phyloP scores from a whole-genome alignment of 169 alveolate genomes.

The Cryptosporidium viatorum region DNA sequence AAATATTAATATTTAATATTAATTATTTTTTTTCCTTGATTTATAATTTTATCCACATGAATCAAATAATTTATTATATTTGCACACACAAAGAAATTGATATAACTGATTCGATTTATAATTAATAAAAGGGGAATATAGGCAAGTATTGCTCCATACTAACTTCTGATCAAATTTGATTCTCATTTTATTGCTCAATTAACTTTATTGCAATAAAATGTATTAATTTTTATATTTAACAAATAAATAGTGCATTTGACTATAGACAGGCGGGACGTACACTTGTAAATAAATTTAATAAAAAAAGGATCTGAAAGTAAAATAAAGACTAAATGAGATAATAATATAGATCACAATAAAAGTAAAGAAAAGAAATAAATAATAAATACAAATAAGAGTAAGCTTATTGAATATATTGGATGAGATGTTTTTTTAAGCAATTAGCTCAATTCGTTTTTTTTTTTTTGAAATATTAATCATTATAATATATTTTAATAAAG shows the following conservation, averaged over 20 bases:
- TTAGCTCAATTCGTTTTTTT: too few species aligned
- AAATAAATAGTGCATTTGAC: slow-evolving; percentile 11
- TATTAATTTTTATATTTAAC: not conserved
- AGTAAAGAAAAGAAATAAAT: not conserved
- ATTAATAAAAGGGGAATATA: too few species aligned
- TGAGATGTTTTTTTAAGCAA: slow-evolving; percentile 3
- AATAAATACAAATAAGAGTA: not conserved
- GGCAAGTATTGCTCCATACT: not conserved
- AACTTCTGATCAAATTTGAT: too few species aligned
- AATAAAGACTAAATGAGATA: not conserved
- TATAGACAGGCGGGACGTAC: slow-evolving; percentile 74
- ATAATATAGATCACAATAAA: not conserved
- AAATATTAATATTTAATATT: too few species aligned
- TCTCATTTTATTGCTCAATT: not conserved
- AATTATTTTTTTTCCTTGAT: too few species aligned
- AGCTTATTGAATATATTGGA: not conserved
- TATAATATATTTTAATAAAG: not conserved
- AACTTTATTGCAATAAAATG: not conserved
- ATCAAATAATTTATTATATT: not conserved
- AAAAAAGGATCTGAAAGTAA: slow-evolving; percentile 47
- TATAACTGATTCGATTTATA: not conserved
- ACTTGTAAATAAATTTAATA: slow-evolving; percentile 5
- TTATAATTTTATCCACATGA: not conserved
- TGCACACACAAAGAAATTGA: not conserved
- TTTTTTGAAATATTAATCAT: not conserved